Conservation (phyloP, 1,139 yeast genomes). For the Geotrichum europaeum region DNA sequence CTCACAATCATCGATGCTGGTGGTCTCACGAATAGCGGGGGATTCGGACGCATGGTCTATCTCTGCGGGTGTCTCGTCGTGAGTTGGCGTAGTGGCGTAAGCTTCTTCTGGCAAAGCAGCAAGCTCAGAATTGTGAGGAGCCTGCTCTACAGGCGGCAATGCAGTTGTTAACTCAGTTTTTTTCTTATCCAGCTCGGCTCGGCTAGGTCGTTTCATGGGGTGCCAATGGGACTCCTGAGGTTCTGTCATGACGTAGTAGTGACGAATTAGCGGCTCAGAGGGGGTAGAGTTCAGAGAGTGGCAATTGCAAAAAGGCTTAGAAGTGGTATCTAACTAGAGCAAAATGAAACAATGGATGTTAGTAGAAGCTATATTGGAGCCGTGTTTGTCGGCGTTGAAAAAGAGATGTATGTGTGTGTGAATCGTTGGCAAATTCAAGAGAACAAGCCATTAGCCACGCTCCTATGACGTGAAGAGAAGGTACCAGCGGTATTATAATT, state of each 20-base stretch:
- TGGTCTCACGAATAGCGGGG: not conserved
- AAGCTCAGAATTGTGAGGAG: not conserved
- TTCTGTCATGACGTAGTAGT: constrained; percentile 2
- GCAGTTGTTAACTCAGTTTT: not conserved
- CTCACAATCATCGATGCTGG: not conserved
- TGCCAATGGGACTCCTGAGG: constrained; percentile 9
- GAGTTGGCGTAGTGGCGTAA: not conserved
- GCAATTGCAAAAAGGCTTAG: not conserved
- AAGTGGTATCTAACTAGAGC: not conserved
- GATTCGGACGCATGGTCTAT: not conserved
- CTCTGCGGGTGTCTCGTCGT: not conserved
- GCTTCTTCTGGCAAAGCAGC: not conserved
- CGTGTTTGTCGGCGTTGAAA: no score
- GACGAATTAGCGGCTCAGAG: not conserved
- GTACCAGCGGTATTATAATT: no score
- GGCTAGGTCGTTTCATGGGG: constrained; percentile 11
- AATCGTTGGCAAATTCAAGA: no score
- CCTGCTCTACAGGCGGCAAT: not conserved
- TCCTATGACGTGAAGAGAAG: not conserved
- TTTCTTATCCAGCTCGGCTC: not conserved
- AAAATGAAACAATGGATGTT: not conserved
- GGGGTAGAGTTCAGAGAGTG: not conserved
- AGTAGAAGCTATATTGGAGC: no score
- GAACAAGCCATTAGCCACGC: no score
- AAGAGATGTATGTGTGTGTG: no score